Evolutionary conservation across 441 rosid genomes (phyloP), one percentile per base, ranked within the genome.

Genomic region (Sinapis alba): DNA sequence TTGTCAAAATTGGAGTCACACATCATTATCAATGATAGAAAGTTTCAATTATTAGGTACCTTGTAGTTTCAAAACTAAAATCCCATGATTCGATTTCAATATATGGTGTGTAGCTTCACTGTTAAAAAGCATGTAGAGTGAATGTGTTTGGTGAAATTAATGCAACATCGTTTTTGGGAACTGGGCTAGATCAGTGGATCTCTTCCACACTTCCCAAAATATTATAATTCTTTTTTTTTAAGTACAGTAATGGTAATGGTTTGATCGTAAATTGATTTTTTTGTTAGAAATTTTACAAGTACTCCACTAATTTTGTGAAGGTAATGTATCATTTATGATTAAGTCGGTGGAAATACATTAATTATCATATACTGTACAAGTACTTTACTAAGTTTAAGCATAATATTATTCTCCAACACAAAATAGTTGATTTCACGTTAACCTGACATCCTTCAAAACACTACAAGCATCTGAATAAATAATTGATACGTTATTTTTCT

Each of bases 81-180:
- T 8, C 12, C 10, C 41, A 34, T 34, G 41, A 34, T 34, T 34
- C 12, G n/a, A n/a, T n/a, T n/a, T n/a, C n/a, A 0, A 34, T 34
- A 12, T 34, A 34, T 34, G 41, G 12, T 34, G 41, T 34, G 34
- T 30, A 30, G 34, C 7, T 30, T 34, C 41, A 34, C 41, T 34
- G 41, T 34, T 34, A 30, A 30, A 30, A 30, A 30, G 32, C 34
- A 30, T 30, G 36, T 32, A 32, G 36, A 20, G 60, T 74, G 38
- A 41, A 43, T 43, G 27, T 32, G 53, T 58, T 68, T 53, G 61
- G 72, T 66, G 67, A 74, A 74, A 30, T 45, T 45, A 21, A 66
- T 45, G 67, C 61, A 66, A n/a, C 34, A 30, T 34, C 59, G 13
- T 59, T 47, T 74, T 62, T 10, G 74, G 74, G 79, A 68, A 68